Base-by-base conservation (phyloP, 352 stramenopile species). In the Phytophthora pistaciae region DNA sequence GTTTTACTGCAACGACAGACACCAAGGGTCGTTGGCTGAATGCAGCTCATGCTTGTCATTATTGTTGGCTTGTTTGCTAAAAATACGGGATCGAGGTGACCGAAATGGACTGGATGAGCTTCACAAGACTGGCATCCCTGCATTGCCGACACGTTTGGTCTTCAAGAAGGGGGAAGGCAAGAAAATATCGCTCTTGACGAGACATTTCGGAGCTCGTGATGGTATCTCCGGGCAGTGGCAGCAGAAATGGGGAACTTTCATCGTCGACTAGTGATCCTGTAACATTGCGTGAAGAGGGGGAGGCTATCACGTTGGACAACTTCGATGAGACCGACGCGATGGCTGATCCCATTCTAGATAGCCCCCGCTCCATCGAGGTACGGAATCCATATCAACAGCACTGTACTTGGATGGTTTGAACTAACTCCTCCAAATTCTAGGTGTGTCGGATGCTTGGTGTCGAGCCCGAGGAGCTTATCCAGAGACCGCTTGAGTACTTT, bases 361-460 rank as follows among this genome's bases (percentile, higher is more conserved):
- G 88, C 27, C 88, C 88, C 11, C 83, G 84, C 21, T 94, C 88
- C 0, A 72, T 95, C 14, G 85, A 78, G 67, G 71, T 78, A 60
- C 14, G 42, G 20, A 44, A 16, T 13, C 9, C 21, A 18, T 44
- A n/a, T 16, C 11, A 44, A 5, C 13, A 16, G 38, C 7, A 44
- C 38, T 44, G 5, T 7, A 44, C 11, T 14, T 16, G 5, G 38
- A 44, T 18, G 2, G 38, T 44, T n/a, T 44, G 11, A 8, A 18
- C 38, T 44, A 44, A 44, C 38, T 52, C 11, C 7, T 49, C 3
- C 14, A 20, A n/a, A 20, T 62, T 23, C 57, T 46, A 90, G 78
- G 87, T 87, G 1, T 96, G 88, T 63, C 73, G 78, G 1, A 92
- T 93, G 83, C 71, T 94, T 0, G 88, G 88, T 44, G 60, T 96